A percentile compares a stretch with the other conserved stretches of the same genome.
These are phyloP conservation scores for Aspergillus fumigatus DNA, from an alignment of 2,329 filamentous ascomycete species.

Conservation along the genomic window DNA sequence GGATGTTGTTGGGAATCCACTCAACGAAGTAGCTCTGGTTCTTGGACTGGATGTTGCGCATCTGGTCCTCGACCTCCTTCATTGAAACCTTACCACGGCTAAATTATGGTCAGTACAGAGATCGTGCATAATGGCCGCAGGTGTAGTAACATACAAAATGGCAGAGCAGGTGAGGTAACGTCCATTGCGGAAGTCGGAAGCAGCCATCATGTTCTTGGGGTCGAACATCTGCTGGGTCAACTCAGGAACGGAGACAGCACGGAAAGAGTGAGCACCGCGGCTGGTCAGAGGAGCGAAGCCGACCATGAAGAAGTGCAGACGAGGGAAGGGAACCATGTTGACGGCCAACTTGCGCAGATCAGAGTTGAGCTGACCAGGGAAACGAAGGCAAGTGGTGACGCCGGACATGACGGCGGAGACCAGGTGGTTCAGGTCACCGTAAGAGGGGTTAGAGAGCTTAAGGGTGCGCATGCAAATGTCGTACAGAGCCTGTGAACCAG, in stretches of 20 bases:
- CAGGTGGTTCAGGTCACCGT: slow-evolving; percentile 98
- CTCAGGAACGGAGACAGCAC: slow-evolving; percentile 94
- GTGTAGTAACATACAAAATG: slow-evolving; percentile 65
- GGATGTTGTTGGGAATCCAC: slow-evolving; percentile 99
- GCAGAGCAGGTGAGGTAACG: slow-evolving; percentile 99
- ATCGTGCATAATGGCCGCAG: neutral
- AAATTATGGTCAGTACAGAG: slow-evolving; percentile 26
- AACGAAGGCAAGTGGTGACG: slow-evolving; percentile 96
- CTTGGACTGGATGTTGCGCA: slow-evolving; percentile 99
- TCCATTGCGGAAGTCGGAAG: slow-evolving; percentile 98
- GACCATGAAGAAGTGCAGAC: slow-evolving; percentile 99
- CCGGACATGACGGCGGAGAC: slow-evolving; percentile 99
- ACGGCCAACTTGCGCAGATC: slow-evolving; percentile 98
- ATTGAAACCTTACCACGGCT: slow-evolving; percentile 98
- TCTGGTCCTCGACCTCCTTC: slow-evolving; percentile 99
- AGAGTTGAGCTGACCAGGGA: slow-evolving; percentile 99
- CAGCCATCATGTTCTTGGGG: slow-evolving; percentile 99
- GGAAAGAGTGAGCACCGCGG: slow-evolving; percentile 88
- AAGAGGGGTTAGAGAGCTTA: slow-evolving; percentile 97
- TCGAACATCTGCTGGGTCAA: slow-evolving; percentile 99
- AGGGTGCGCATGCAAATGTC: slow-evolving; percentile 99
- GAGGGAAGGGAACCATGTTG: slow-evolving; percentile 99
- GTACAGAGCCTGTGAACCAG: slow-evolving; percentile 68
- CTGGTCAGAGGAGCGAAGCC: slow-evolving; percentile 98
- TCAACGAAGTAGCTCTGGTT: slow-evolving; percentile 99